Evolutionary conservation across 2,329 filamentous ascomycete species (phyloP).

Genomic region (Trichoderma lentiforme): DNA sequence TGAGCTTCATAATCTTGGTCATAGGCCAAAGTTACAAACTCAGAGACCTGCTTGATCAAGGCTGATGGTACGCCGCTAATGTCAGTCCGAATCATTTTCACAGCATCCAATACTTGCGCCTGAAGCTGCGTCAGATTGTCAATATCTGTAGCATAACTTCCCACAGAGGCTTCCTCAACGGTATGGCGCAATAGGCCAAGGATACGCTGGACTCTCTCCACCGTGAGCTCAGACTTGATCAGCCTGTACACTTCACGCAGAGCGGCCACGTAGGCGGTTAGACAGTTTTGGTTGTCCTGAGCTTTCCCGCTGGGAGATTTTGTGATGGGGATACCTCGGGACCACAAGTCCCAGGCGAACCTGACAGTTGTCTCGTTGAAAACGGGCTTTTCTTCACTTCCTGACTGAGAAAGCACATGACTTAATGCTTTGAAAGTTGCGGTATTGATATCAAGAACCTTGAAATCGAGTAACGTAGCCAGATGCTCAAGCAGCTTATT

Average conservation of each 20-base stretch:
- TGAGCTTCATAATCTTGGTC: slow-evolving; percentile 35
- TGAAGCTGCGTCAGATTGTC: slow-evolving; percentile 74
- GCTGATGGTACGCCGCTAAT: slow-evolving; percentile 61
- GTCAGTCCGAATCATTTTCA: slow-evolving; percentile 66
- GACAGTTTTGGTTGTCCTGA: slow-evolving; percentile 71
- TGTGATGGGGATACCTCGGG: slow-evolving; percentile 57
- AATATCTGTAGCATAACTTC: slow-evolving; percentile 67
- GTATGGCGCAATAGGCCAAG: slow-evolving; percentile 68
- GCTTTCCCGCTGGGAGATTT: slow-evolving; percentile 36
- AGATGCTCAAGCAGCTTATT: slow-evolving; percentile 68
- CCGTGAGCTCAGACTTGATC: slow-evolving; percentile 60
- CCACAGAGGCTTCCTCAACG: slow-evolving; percentile 65
- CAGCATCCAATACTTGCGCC: slow-evolving; percentile 61
- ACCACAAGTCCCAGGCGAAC: slow-evolving; percentile 68
- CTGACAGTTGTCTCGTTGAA: slow-evolving; percentile 54
- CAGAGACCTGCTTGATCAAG: slow-evolving; percentile 66
- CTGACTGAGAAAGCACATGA: slow-evolving; percentile 56
- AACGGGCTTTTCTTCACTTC: slow-evolving; percentile 40
- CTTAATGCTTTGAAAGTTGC: slow-evolving; percentile 66
- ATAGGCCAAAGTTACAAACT: slow-evolving; percentile 70
- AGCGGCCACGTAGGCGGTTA: slow-evolving; percentile 78
- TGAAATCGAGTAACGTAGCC: slow-evolving; percentile 58
- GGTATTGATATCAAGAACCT: slow-evolving; percentile 67
- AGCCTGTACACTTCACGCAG: slow-evolving; percentile 77
- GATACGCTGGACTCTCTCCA: slow-evolving; percentile 63